phyloP scores from a whole-genome alignment of 352 stramenopile genomes.

The Globisporangium takayamanum region DNA sequence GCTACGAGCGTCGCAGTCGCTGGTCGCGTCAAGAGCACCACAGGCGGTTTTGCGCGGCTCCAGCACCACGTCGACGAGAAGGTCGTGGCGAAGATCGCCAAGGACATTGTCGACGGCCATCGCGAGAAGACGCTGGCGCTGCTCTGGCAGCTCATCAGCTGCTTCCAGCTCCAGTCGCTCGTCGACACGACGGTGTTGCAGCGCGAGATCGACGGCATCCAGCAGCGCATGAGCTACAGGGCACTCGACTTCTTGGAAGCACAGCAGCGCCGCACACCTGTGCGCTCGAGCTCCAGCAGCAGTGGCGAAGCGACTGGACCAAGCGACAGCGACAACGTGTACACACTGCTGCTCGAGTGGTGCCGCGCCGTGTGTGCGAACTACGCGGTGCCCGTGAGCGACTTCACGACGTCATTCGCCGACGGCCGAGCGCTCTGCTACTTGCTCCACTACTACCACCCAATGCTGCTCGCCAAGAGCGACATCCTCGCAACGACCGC shows the following conservation, averaged over 20 bases:
- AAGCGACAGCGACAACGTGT: conserved; percentile 32
- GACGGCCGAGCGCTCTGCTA: conserved; percentile 91
- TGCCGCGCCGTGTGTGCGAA: conserved; percentile 89
- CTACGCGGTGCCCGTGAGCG: conserved; percentile 78
- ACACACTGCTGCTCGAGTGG: conserved; percentile 87
- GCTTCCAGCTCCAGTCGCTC: conserved; percentile 87
- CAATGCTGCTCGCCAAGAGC: conserved; percentile 73
- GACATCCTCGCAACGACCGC: conserved; percentile 49
- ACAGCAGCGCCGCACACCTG: conserved; percentile 24
- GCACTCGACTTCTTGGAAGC: conserved; percentile 54
- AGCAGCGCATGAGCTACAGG: conserved; percentile 64
- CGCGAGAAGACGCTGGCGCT: conserved; percentile 92
- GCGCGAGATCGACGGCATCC: conserved; percentile 71
- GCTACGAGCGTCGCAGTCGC: conserved; percentile 10
- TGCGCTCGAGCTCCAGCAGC: conserved; percentile 15
- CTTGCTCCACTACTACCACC: conserved; percentile 95
- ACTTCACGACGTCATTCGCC: conserved; percentile 92
- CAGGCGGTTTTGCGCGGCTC: conserved; percentile 42
- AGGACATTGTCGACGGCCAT: conserved; percentile 95
- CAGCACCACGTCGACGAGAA: conserved; percentile 50
- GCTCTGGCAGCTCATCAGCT: conserved; percentile 91
- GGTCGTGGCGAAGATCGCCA: conserved; percentile 59
- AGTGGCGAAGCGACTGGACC: neutral
- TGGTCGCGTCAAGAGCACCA: neutral
- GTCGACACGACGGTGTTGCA: conserved; percentile 68